Evolutionary conservation across 2,329 filamentous ascomycete species (phyloP).

Genomic region (Claviceps digitariae): DNA sequence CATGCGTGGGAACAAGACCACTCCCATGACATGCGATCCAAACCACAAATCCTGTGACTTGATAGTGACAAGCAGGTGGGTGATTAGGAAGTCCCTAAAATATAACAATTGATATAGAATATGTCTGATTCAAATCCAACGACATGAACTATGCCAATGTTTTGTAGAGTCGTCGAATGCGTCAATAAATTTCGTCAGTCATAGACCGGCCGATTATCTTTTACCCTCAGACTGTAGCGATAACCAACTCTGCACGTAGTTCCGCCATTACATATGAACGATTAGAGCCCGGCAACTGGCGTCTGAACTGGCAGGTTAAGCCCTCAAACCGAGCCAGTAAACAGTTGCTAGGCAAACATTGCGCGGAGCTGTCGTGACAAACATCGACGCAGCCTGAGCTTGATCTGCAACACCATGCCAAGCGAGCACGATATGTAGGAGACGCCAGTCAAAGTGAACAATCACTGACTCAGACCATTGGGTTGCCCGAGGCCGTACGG

Average conservation of each 20-base stretch:
- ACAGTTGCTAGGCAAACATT: neutral
- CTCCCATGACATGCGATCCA: conserved; percentile 7
- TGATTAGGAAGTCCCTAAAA: conserved; percentile 47
- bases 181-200: neutral
- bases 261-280: neutral
- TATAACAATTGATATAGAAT: conserved; percentile 44
- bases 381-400: neutral
- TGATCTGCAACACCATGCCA: neutral
- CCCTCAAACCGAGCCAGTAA: neutral
- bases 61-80: conserved; percentile 5
- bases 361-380: neutral
- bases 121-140: conserved; percentile 31
- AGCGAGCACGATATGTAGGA: neutral
- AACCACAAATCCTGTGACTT: conserved; percentile 11
- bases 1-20: conserved; percentile 8
- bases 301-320: neutral
- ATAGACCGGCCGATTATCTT: neutral
- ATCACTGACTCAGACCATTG: conserved; percentile 54
- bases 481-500: conserved; percentile 59
- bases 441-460: neutral
- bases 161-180: conserved; percentile 5
- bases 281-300: neutral
- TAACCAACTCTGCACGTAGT: neutral
- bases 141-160: conserved; percentile 5
- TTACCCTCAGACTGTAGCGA: conserved; percentile 1